phyloP scores from a whole-genome alignment of 805 yeast species.

The Metschnikowia gelsemii region DNA sequence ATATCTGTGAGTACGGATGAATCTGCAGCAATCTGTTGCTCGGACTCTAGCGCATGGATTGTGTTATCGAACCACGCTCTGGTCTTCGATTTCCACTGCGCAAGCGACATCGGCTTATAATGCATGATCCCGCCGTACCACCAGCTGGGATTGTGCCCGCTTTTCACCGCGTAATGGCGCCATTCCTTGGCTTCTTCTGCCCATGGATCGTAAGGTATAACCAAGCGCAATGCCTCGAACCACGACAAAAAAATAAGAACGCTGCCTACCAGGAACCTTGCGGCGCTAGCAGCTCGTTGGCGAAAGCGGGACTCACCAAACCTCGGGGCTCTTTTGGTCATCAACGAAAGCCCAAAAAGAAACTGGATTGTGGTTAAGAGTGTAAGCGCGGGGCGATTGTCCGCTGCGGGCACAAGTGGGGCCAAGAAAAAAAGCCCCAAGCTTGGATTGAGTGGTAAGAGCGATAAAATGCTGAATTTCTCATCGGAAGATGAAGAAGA shows the following conservation, averaged over 20 bases:
- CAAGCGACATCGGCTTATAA: constrained; percentile 50
- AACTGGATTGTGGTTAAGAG: constrained; percentile 54
- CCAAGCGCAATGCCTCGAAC: constrained; percentile 53
- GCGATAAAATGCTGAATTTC: background rate
- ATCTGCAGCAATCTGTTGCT: too few species aligned
- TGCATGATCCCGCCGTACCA: constrained; percentile 70
- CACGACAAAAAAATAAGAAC: constrained; percentile 52
- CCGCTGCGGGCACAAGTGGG: constrained; percentile 72
- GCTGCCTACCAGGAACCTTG: constrained; percentile 21
- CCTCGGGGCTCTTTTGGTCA: constrained; percentile 15
- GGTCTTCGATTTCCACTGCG: constrained; percentile 34
- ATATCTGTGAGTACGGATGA: constrained; percentile 14
- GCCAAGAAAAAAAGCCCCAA: constrained; percentile 65
- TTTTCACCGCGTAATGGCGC: constrained; percentile 48
- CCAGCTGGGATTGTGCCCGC: constrained; percentile 49
- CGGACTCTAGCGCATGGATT: constrained; percentile 15
- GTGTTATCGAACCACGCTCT: constrained; percentile 19
- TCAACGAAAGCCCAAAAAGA: constrained; percentile 40
- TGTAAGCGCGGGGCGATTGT: constrained; percentile 54
- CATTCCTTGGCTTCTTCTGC: constrained; percentile 60
- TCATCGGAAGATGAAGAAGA: constrained; percentile 3
- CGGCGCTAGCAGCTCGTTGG: constrained; percentile 9
- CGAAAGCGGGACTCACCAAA: constrained; percentile 16
- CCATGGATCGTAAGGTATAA: constrained; percentile 63
- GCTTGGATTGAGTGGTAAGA: constrained; percentile 45